Evolutionary conservation across 1,284 basidiomycete species (phyloP).

Genomic region (Cryptococcus amylolentus): DNA sequence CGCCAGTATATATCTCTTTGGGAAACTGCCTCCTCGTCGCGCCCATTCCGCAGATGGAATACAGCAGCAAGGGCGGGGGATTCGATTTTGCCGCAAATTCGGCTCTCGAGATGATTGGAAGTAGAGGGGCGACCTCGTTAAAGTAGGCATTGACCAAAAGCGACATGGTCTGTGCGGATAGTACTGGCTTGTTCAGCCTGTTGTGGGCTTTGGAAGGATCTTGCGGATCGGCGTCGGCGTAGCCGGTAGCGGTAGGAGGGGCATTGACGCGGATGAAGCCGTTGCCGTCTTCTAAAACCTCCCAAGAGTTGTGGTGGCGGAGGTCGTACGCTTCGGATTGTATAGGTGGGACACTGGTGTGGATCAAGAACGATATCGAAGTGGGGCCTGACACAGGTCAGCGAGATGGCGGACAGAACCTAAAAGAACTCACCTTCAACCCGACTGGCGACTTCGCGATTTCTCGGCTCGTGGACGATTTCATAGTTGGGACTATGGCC

Average conservation of each 20-base stretch:
- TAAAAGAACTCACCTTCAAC: slow-evolving; percentile 9
- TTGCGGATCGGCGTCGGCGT: slow-evolving; percentile 27
- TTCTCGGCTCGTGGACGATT: neutral
- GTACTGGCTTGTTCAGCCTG: slow-evolving; percentile 53
- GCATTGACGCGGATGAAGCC: slow-evolving; percentile 83
- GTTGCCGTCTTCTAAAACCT: slow-evolving; percentile 71
- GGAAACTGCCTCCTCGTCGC: slow-evolving; percentile 80
- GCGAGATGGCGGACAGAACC: neutral
- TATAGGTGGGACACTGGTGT: slow-evolving; percentile 77
- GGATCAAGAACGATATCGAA: slow-evolving; percentile 76
- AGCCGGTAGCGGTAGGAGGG: slow-evolving; percentile 36
- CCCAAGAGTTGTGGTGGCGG: slow-evolving; percentile 76
- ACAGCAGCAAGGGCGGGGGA: slow-evolving; percentile 64
- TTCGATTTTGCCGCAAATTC: slow-evolving; percentile 67
- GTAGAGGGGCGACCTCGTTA: slow-evolving; percentile 72
- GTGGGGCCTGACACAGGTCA: slow-evolving; percentile 63
- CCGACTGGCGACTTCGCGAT: slow-evolving; percentile 2
- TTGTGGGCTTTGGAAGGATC: slow-evolving; percentile 27
- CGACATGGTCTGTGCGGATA: slow-evolving; percentile 67
- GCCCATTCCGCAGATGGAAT: slow-evolving; percentile 87
- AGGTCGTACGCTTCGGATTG: slow-evolving; percentile 83
- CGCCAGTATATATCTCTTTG: slow-evolving; percentile 73
- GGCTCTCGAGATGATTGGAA: slow-evolving; percentile 79
- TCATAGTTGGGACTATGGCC: slow-evolving; percentile 4
- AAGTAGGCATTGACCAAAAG: slow-evolving; percentile 88